A percentile compares a stretch with the other conserved stretches of the same genome.
Evolutionary conservation across 257 asterid species (phyloP).

Genomic region (Lycium ferocissimum): DNA sequence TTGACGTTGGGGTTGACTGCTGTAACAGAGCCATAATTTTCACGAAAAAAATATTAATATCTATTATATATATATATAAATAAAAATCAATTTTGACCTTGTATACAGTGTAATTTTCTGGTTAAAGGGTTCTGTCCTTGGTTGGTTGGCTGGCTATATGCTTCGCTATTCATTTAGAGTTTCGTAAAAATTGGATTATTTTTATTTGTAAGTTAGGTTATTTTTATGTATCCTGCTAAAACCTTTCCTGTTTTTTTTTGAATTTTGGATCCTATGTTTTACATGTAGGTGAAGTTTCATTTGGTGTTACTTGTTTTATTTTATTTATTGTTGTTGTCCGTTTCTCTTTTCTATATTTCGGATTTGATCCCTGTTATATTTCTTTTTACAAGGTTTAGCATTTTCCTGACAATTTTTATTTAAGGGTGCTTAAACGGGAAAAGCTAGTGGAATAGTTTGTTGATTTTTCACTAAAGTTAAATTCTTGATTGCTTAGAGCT

Average conservation of each 20-base stretch:
- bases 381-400: not conserved
- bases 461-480: not conserved
- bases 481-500: not conserved
- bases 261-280: not conserved
- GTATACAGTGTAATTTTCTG: constrained; percentile 23
- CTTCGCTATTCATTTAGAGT: not conserved
- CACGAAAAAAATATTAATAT: too few relatives aligned
- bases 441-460: not conserved
- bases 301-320: not conserved
- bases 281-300: not conserved
- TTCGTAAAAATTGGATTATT: not conserved
- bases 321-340: not conserved
- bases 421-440: not conserved
- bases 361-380: not conserved
- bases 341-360: not conserved
- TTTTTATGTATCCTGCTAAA: not conserved
- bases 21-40: too few relatives aligned
- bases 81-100: not conserved
- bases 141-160: not conserved
- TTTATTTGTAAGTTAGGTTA: not conserved
- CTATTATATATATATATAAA: too few relatives aligned
- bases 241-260: not conserved
- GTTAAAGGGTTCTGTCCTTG: not conserved
- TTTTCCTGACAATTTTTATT: not conserved
- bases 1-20: too few relatives aligned